Percentiles rank a stretch among this genome's conserved stretches.
phyloP scores from a whole-genome alignment of 371 early-diverging fungal genomes.

The Phascolomyces articulosus region DNA sequence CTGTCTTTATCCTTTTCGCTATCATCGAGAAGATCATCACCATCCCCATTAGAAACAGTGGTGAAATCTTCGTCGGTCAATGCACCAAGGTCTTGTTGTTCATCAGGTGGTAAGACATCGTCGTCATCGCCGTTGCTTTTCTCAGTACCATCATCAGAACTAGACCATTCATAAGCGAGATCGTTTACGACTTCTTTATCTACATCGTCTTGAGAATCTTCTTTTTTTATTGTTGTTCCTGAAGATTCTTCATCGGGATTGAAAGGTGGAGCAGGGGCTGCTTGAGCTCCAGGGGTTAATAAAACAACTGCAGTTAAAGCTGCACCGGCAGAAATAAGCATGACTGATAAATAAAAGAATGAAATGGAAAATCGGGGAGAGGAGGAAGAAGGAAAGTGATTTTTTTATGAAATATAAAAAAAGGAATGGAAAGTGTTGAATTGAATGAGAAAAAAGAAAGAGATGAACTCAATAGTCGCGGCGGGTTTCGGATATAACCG shows the following conservation, averaged over 20 bases:
- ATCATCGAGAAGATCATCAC: neutral
- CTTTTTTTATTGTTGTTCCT: neutral
- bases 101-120: neutral
- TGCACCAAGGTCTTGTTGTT: constrained; percentile 4
- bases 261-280: constrained; percentile 5
- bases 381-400: too few species aligned
- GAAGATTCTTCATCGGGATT: neutral
- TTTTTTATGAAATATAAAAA: neutral
- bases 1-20: neutral
- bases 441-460: neutral
- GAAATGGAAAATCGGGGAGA: too few species aligned
- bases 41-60: neutral
- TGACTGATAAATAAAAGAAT: neutral
- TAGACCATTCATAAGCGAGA: constrained; percentile 13
- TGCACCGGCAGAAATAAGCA: neutral
- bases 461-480: neutral
- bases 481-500: too few species aligned
- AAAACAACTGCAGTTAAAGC: neutral
- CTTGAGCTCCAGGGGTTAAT: neutral
- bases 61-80: constrained; percentile 3
- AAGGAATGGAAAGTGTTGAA: neutral
- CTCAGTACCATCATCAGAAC: neutral
- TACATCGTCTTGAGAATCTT: neutral
- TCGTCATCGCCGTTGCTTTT: neutral
- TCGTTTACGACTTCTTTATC: constrained; percentile 11